A percentile compares a stretch with the other conserved stretches of the same genome.
Conservation (phyloP, 225 moss, liverwort and hornwort species). For the Bryoerythrophyllum caledonicum region DNA sequence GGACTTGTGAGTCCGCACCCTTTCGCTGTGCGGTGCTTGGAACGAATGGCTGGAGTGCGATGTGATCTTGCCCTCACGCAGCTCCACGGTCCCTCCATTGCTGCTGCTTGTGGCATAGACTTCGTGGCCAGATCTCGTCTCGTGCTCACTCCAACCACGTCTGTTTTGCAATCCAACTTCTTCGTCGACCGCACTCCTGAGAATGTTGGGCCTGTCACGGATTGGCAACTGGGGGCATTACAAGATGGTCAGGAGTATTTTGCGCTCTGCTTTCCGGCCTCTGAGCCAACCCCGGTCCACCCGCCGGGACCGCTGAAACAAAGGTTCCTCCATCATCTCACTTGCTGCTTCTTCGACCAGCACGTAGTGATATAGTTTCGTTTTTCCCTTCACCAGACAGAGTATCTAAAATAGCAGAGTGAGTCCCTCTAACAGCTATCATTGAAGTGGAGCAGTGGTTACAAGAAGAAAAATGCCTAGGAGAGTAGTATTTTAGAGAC, state of each 20-base stretch:
- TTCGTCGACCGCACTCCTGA: slow-evolving; percentile 21
- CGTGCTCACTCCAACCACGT: slow-evolving; percentile 13
- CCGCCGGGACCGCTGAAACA: neutral
- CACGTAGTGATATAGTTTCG: neutral
- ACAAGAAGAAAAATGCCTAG: neutral
- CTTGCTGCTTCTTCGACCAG: slow-evolving; percentile 4
- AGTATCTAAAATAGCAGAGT: neutral
- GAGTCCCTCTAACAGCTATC: neutral
- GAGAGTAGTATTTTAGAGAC: neutral
- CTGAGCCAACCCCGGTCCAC: neutral
- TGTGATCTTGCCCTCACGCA: slow-evolving; percentile 23
- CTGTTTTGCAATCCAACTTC: slow-evolving; percentile 15
- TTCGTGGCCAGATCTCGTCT: slow-evolving; percentile 14
- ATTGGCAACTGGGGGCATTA: slow-evolving; percentile 22
- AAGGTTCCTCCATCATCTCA: neutral
- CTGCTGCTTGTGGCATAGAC: slow-evolving; percentile 21
- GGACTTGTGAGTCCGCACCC: slow-evolving; percentile 25
- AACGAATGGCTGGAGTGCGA: slow-evolving; percentile 26
- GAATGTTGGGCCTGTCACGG: slow-evolving; percentile 7
- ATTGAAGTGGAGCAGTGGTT: neutral
- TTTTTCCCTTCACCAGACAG: neutral
- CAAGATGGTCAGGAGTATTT: slow-evolving; percentile 33
- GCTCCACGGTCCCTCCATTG: slow-evolving; percentile 19
- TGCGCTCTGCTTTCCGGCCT: slow-evolving; percentile 27
- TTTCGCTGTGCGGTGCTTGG: slow-evolving; percentile 28